Base-by-base conservation (phyloP, 1,284 basidiomycete species). In the Malassezia caprae region DNA sequence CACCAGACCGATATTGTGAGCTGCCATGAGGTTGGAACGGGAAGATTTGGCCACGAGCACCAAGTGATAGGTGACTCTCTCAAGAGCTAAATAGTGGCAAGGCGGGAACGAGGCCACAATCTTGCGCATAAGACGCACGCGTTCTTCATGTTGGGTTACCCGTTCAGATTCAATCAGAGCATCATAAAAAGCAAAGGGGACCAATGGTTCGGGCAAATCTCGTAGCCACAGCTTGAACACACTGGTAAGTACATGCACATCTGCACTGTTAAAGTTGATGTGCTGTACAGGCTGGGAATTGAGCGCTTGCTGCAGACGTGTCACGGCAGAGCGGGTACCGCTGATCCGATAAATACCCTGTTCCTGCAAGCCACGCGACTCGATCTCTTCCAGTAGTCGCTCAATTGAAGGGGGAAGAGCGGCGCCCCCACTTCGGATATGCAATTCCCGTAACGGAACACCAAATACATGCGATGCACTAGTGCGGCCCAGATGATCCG, bases 311-410 rank as follows among this genome's bases (percentile, higher is more conserved):
- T 67, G 61, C 39, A 74, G 62, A 19, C 45, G 60, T 34, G 69
- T 64, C 17, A 74, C 64, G 8, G 66, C 58, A 27, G 58, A 64
- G 58, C 70, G 72, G 11, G 68, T 62, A 7, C 71, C 72, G 17
- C 69, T 69, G 51, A 74, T 68, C 19, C 72, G 69, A 52, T 74
- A 74, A 53, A 74, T 73, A 17, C 72, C 72, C 50, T 70, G 65
- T 57, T 74, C 72, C 28, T 60, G 51, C 24, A 74, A 50, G n/a
- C 72, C 71, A 47, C 72, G 60, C 1, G 64, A 51, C 48, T 74
- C 72, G 39, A 74, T 61, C 50, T 73, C 69, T n/a, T 64, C 60
- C 45, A 74, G 61, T 62, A 74, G 65, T 15, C 68, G 49, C 53
- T 71, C 68, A 21, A 74, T 56, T n/a, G 61, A 69, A 0, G 64